Base-by-base conservation (phyloP, 495 filamentous ascomycete species). In the Penicillium malachiteum region DNA sequence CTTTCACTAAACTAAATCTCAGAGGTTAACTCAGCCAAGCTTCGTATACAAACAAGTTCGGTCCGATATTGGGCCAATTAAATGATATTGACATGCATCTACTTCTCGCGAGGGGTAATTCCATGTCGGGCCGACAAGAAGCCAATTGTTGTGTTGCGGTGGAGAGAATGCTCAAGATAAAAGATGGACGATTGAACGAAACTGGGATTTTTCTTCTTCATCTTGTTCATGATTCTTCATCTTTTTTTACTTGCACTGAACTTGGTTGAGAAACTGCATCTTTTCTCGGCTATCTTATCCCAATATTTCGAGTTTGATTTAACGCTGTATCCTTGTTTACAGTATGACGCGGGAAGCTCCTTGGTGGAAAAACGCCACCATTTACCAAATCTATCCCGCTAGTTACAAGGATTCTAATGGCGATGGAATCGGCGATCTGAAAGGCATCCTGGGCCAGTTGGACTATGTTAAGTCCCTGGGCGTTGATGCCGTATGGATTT, bases 401-500 rank as follows among this genome's bases (percentile, higher is more conserved):
- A 69, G 64, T 31, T 77, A 70, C 63, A 64, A 72, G 48, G 71
- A 76, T 48, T 69, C 67, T 41, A 75, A 74, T 21, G 63, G 62
- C 40, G 73, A 76, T 65, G 72, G 72, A 9, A 69, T 70, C 32
- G 86, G 86, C 5, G 85, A 87, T 59, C 71, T 88, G 18, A 78
- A 70, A 6, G 86, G 85, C 11, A 80, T 87, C 39, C 76, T 80
- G 33, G 72, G 74, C 17, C 77, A 81, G 51, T 65, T 88, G 14
- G 79, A 83, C 62, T 86, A 88, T 57, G 74, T 88, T 52, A 59
- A 79, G 48, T 55, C 56, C 3, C 60, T 75, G 7, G 73, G 73
- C 1, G 70, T 73, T 3, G 72, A 75, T 50, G 67, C 65, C 8
- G 59, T 77, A 51, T 77, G 73, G 73, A 32, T 77, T 3, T 71